A percentile compares a stretch with the other conserved stretches of the same genome.
These are phyloP conservation scores for Eurotiales sp. DNA, from an alignment of 2,329 filamentous ascomycete genomes.

Conservation along the genomic window DNA sequence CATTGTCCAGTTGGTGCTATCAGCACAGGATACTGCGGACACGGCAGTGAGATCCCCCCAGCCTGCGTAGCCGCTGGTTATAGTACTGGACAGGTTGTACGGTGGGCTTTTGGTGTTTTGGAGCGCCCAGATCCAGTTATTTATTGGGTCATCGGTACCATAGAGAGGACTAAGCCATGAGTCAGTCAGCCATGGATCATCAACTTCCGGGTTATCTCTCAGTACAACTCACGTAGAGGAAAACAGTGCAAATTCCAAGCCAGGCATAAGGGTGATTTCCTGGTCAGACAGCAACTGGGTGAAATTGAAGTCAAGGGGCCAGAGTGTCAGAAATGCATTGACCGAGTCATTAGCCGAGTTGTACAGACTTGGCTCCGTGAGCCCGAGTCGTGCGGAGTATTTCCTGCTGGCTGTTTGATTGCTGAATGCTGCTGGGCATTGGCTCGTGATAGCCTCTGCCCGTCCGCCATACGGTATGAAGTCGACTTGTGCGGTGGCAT, in stretches of 20 bases:
- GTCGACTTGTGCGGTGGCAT: slow-evolving; percentile 6
- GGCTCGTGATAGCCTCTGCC: not conserved
- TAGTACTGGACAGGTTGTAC: slow-evolving; percentile 3
- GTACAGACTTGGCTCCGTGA: not conserved
- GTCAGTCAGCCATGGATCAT: not conserved
- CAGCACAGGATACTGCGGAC: not conserved
- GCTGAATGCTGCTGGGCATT: not conserved
- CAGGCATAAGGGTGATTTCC: not conserved
- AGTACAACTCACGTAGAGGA: not conserved
- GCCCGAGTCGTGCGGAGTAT: slow-evolving; percentile 2
- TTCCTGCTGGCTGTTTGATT: not conserved
- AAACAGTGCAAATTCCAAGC: not conserved
- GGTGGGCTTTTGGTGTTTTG: not conserved
- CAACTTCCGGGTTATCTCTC: not conserved
- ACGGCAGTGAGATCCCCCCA: not conserved
- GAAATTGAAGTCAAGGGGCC: slow-evolving; percentile 5
- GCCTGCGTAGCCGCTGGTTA: not conserved
- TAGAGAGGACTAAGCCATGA: not conserved
- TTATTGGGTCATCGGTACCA: not conserved
- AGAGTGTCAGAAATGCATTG: slow-evolving; percentile 7
- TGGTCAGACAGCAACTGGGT: not conserved
- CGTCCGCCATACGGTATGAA: not conserved
- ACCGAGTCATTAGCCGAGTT: slow-evolving; percentile 1
- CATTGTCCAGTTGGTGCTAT: not conserved
- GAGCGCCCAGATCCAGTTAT: slow-evolving; percentile 4